Evolutionary conservation across 139 green algal species (phyloP).

Genomic region (Coelastrella sp.): DNA sequence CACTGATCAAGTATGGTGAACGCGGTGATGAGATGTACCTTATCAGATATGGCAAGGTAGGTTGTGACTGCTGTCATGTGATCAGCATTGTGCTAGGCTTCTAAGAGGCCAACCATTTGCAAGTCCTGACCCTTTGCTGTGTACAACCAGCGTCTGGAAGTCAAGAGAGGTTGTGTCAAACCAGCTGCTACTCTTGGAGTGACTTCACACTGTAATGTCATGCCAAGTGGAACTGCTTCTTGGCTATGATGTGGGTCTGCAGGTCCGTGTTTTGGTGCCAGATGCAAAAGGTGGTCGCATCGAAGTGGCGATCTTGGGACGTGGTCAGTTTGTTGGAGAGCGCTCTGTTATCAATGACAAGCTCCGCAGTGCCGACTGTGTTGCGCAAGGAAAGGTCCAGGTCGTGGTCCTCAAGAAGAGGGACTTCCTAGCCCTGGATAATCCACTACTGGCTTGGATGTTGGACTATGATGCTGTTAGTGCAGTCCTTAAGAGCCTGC

Average conservation of each 20-base stretch:
- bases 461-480: slow-evolving; percentile 79
- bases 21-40: slow-evolving; percentile 79
- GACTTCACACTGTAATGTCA: too few relatives aligned
- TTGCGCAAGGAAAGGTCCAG: slow-evolving; percentile 73
- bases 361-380: slow-evolving; percentile 77
- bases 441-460: slow-evolving; percentile 84
- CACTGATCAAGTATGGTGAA: slow-evolving; percentile 75
- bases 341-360: slow-evolving; percentile 82
- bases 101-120: too few relatives aligned
- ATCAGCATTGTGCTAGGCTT: too few relatives aligned
- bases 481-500: slow-evolving; percentile 62
- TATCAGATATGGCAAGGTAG: slow-evolving; percentile 79
- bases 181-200: too few relatives aligned
- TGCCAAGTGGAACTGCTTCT: too few relatives aligned
- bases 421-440: slow-evolving; percentile 83
- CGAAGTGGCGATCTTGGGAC: slow-evolving; percentile 70
- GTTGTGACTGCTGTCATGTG: not conserved
- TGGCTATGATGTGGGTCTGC: not conserved
- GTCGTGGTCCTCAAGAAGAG: slow-evolving; percentile 80
- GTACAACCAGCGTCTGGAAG: too few relatives aligned
- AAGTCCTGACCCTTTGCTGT: too few relatives aligned
- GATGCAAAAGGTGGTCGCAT: slow-evolving; percentile 65
- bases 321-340: slow-evolving; percentile 83
- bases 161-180: too few relatives aligned
- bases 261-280: slow-evolving; percentile 71